phyloP scores from a whole-genome alignment of 2,329 filamentous ascomycete species.

The Zasmidium citrigriseum region DNA sequence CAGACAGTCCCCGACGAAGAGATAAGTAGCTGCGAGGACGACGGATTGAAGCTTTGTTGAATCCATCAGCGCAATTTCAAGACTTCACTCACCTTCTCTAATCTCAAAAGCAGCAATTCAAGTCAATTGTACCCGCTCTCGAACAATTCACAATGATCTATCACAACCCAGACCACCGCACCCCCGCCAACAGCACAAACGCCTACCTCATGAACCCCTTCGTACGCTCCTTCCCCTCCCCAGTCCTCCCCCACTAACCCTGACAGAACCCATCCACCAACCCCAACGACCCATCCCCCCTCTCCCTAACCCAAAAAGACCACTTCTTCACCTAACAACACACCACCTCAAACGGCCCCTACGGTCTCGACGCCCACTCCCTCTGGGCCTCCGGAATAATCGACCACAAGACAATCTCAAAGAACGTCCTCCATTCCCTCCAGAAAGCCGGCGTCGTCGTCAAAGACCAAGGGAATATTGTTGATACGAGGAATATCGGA shows the following conservation, averaged over 20 bases:
- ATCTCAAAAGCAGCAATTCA: too few relatives aligned
- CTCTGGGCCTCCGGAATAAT: slow-evolving; percentile 8
- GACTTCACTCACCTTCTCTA: too few relatives aligned
- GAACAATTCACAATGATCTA: too few relatives aligned
- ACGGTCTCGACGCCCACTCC: neutral
- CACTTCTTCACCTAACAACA: slow-evolving; percentile 8
- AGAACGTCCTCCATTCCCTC: slow-evolving; percentile 6
- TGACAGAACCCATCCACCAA: neutral
- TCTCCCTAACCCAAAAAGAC: slow-evolving; percentile 9
- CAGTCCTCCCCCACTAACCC: neutral
- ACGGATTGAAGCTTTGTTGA: too few relatives aligned
- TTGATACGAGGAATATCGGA: slow-evolving; percentile 10
- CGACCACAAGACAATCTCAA: neutral
- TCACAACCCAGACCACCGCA: too few relatives aligned
- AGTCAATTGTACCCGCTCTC: too few relatives aligned
- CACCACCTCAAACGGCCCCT: neutral
- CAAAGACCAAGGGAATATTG: neutral
- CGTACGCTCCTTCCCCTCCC: neutral
- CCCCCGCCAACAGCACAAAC: too few relatives aligned
- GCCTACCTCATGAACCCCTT: too few relatives aligned
- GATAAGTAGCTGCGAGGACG: too few relatives aligned
- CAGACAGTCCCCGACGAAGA: too few relatives aligned
- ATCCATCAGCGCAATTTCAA: too few relatives aligned
- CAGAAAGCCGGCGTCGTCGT: slow-evolving; percentile 9
- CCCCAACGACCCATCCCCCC: neutral